Base-by-base conservation (phyloP, 805 yeast genomes). In the Myxozyma neglecta region DNA sequence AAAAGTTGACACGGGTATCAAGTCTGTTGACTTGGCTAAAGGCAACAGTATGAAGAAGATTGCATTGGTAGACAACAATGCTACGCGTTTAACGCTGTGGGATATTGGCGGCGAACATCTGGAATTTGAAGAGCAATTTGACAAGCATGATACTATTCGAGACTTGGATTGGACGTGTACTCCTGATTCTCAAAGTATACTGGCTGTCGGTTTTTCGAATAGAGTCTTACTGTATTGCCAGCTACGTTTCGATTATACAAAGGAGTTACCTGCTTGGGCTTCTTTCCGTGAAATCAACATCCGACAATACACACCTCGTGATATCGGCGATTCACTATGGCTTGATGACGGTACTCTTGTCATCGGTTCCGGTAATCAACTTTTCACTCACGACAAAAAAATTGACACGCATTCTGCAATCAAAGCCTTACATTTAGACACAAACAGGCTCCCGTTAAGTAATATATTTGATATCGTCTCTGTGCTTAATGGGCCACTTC, bases 81-180 rank as follows among this genome's bases (percentile, higher is more conserved):
- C 83, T 5, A 74, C 74, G 45, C 75, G 76, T 44, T 73, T 93
- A 46, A 77, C 86, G 0, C 83, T 92, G n/a, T 93, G 97, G 96
- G 96, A 91, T 72, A 77, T 86, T 42, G 80, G 80, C 49, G 78
- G 86, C 36, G 83, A 86, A 3, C 84, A 88, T 1, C 74, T 89
- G 83, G 70, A 69, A 36, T 61, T 40, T 68, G 79, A 78, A 52
- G 80, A 77, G 59, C 56, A 59, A 0, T 80, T 79, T 64, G 72
- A 72, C 0, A 80, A 73, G 10, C 58, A 64, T 14, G 66, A 63
- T 7, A 44, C 60, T 4, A 84, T 91, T 7, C 73, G 79, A 29
- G 97, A 91, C 72, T 77, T 92, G 34, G 97, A 92, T 74, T 92
- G 97, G 97, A 88, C 96, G 0, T 82, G 87, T 56, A 85, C 87